phyloP scores from a whole-genome alignment of 2,329 filamentous ascomycete species.

The Aureobasidium vineae region DNA sequence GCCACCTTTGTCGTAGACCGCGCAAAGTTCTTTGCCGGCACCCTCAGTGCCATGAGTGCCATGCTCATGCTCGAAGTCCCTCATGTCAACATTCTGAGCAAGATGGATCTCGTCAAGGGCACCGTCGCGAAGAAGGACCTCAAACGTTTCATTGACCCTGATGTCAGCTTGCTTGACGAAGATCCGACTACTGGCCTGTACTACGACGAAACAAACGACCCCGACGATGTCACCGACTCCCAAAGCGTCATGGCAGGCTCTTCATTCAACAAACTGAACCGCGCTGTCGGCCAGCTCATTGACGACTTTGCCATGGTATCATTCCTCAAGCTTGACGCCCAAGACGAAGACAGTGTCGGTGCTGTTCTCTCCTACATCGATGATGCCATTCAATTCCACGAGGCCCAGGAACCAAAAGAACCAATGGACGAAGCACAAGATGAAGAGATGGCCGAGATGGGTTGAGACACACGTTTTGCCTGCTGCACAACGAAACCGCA shows the following conservation, averaged over 20 bases:
- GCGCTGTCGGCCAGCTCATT: conserved; percentile 84
- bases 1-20: conserved; percentile 94
- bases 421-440: conserved; percentile 56
- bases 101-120: conserved; percentile 95
- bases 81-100: conserved; percentile 92
- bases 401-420: conserved; percentile 88
- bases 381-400: conserved; percentile 89
- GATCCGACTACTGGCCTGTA: conserved; percentile 59
- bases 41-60: conserved; percentile 93
- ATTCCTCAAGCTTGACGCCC: conserved; percentile 83
- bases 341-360: conserved; percentile 87
- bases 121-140: conserved; percentile 84
- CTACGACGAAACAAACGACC: conserved; percentile 42
- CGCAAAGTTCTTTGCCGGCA: conserved; percentile 96
- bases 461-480: background rate
- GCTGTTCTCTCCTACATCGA: conserved; percentile 88
- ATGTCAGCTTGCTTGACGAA: conserved; percentile 77
- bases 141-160: conserved; percentile 85
- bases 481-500: background rate
- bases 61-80: conserved; percentile 99
- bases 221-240: conserved; percentile 56
- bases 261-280: conserved; percentile 79
- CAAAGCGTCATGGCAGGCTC: conserved; percentile 74
- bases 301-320: conserved; percentile 99
- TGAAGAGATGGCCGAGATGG: conserved; percentile 52